phyloP scores from a whole-genome alignment of 768 basidiomycete species.

The Zangia roseola region DNA sequence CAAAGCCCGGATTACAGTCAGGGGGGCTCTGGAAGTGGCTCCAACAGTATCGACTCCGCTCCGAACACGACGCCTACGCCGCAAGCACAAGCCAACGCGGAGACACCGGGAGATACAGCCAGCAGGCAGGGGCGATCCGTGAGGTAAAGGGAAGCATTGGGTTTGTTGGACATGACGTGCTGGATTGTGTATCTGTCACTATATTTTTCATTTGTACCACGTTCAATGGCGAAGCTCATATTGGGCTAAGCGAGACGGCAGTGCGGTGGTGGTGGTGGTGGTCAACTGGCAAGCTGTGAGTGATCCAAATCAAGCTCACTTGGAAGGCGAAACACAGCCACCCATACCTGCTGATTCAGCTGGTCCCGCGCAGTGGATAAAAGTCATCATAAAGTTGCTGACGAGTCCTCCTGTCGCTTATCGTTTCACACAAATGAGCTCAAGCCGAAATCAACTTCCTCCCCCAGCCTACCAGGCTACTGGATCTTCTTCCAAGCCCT shows the following conservation, averaged over 20 bases:
- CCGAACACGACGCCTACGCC: slow-evolving; percentile 14
- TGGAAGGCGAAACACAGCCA: slow-evolving; percentile 21
- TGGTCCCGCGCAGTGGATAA: slow-evolving; percentile 8
- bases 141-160: neutral
- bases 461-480: slow-evolving; percentile 57
- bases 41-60: slow-evolving; percentile 7
- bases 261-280: too few species aligned
- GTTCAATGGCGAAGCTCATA: too few species aligned
- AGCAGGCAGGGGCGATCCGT: slow-evolving; percentile 4
- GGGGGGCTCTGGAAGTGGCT: slow-evolving; percentile 3
- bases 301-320: slow-evolving; percentile 3
- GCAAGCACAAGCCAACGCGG: slow-evolving; percentile 4
- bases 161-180: too few species aligned
- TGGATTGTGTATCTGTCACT: neutral
- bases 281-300: neutral
- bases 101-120: slow-evolving; percentile 4
- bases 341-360: slow-evolving; percentile 24
- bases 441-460: slow-evolving; percentile 50
- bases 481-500: slow-evolving; percentile 37
- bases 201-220: slow-evolving; percentile 3
- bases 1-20: slow-evolving; percentile 29
- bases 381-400: slow-evolving; percentile 9
- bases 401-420: slow-evolving; percentile 14
- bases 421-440: slow-evolving; percentile 48
- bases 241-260: too few species aligned